phyloP scores from a whole-genome alignment of 2,329 filamentous ascomycete species.

The Aulographum hederae region DNA sequence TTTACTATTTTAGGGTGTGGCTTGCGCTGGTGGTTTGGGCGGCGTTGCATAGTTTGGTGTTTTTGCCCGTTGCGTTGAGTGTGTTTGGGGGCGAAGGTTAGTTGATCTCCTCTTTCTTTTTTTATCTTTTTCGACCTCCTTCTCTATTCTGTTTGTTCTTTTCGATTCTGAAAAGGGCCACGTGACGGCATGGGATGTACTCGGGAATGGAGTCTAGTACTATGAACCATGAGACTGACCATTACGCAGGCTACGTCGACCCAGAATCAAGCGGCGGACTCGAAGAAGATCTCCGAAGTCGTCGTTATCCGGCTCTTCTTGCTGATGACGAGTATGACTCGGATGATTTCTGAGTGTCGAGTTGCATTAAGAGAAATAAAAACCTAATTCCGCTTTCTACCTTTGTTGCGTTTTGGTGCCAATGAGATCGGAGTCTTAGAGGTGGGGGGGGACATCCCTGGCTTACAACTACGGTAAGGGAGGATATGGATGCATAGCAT shows the following conservation, averaged over 20 bases:
- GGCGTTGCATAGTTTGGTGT: slow-evolving; percentile 72
- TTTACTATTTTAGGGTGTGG: slow-evolving; percentile 98
- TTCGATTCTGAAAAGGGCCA: neutral
- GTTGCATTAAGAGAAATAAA: too few species aligned
- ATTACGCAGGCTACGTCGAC: slow-evolving; percentile 53
- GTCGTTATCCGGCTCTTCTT: slow-evolving; percentile 59
- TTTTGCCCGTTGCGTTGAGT: slow-evolving; percentile 77
- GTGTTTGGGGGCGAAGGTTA: slow-evolving; percentile 62
- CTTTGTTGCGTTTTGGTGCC: too few species aligned
- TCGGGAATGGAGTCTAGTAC: too few species aligned
- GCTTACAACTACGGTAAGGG: too few species aligned
- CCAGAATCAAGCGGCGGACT: slow-evolving; percentile 74
- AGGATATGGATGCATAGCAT: too few species aligned
- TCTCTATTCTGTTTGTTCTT: neutral
- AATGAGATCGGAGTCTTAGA: too few species aligned
- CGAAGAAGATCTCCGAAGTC: slow-evolving; percentile 69
- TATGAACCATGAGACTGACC: too few species aligned
- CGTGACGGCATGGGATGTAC: too few species aligned
- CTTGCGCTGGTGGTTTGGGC: slow-evolving; percentile 79
- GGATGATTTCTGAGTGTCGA: slow-evolving; percentile 32
- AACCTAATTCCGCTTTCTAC: too few species aligned
- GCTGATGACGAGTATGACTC: slow-evolving; percentile 64
- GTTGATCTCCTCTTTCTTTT: slow-evolving; percentile 9
- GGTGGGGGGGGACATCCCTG: too few species aligned
- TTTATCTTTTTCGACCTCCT: neutral